Conservation (phyloP, 805 yeast genomes). For the Candida broadrunensis region DNA sequence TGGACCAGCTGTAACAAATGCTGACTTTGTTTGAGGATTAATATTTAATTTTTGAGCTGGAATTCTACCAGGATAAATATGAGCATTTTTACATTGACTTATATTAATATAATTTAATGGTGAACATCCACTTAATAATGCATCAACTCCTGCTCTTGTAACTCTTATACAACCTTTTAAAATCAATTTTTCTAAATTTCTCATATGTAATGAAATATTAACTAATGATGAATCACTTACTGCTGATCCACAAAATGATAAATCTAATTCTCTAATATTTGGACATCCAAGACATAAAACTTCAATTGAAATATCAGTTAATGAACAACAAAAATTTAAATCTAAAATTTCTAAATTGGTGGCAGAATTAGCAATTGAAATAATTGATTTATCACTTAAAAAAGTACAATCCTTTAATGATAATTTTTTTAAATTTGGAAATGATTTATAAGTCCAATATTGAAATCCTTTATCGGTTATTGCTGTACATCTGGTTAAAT, state of each 20-base stretch:
- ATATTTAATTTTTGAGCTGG: slow-evolving; percentile 54
- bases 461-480: slow-evolving; percentile 73
- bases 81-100: slow-evolving; percentile 71
- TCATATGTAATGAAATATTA: slow-evolving; percentile 55
- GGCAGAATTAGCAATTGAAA: slow-evolving; percentile 60
- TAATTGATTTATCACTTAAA: slow-evolving; percentile 61
- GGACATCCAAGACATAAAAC: slow-evolving; percentile 67
- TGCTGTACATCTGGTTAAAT: slow-evolving; percentile 72
- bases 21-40: slow-evolving; percentile 51
- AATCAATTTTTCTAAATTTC: slow-evolving; percentile 44
- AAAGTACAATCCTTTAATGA: slow-evolving; percentile 72
- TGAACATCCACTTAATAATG: slow-evolving; percentile 54
- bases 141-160: slow-evolving; percentile 74
- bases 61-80: slow-evolving; percentile 57
- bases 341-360: slow-evolving; percentile 55
- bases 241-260: slow-evolving; percentile 77
- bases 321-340: slow-evolving; percentile 71
- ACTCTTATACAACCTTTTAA: slow-evolving; percentile 74
- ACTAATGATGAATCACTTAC: slow-evolving; percentile 69
- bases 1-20: slow-evolving; percentile 55
- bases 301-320: slow-evolving; percentile 67
- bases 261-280: slow-evolving; percentile 46
- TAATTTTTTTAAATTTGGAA: slow-evolving; percentile 51
- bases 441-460: slow-evolving; percentile 57
- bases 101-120: slow-evolving; percentile 54